A percentile compares a stretch with the other conserved stretches of the same genome.
phyloP scores from a whole-genome alignment of 169 alveolate genomes.

The Plasmodium gonderi region DNA sequence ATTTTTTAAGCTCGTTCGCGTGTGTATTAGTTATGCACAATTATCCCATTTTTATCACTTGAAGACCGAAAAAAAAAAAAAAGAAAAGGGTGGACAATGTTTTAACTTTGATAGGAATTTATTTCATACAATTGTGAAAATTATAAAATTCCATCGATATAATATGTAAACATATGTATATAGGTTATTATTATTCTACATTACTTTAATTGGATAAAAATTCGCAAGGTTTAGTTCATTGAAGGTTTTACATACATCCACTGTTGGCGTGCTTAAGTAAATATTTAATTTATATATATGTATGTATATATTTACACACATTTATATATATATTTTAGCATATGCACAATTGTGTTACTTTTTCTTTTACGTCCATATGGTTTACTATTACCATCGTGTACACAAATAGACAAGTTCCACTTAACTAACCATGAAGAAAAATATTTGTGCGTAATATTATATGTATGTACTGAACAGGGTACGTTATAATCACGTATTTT shows the following conservation, averaged over 20 bases:
- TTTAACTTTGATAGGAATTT: slow-evolving; percentile 7
- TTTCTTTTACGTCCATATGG: not conserved
- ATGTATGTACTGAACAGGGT: not conserved
- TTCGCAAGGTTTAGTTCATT: not conserved
- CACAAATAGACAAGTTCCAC: slow-evolving; percentile 9
- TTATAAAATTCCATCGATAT: not conserved
- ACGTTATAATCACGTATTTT: not conserved
- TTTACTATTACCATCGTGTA: not conserved
- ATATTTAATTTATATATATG: not conserved
- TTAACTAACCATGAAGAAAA: not conserved
- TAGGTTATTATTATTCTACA: not conserved
- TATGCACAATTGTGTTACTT: not conserved
- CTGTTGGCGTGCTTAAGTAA: not conserved
- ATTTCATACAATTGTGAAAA: not conserved
- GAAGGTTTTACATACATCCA: not conserved
- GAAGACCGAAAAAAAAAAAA: slow-evolving; percentile 1
- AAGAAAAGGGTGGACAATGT: not conserved
- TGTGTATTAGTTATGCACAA: slow-evolving; percentile 30
- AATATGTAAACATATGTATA: not conserved
- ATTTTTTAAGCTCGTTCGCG: slow-evolving; percentile 2
- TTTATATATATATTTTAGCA: not conserved
- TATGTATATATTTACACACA: not conserved
- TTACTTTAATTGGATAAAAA: not conserved
- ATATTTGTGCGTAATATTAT: not conserved
- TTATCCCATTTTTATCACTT: not conserved